Percentiles rank a stretch among this genome's conserved stretches.
These are phyloP conservation scores for Apophysomyces sp. DNA, from an alignment of 371 early-diverging fungal species.

Conservation along the genomic window DNA sequence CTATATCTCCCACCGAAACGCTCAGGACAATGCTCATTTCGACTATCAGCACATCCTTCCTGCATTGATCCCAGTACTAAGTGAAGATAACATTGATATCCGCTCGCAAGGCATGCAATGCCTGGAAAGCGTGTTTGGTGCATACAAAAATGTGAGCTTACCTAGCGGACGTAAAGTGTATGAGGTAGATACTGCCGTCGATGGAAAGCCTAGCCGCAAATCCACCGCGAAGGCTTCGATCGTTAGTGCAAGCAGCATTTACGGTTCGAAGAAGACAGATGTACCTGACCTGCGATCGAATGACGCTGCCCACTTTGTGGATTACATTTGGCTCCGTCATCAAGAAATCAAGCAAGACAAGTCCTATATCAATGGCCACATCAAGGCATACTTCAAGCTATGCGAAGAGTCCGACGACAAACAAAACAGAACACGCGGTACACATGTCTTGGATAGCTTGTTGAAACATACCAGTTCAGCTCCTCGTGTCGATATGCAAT, in stretches of 20 bases:
- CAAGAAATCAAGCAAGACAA: constrained; percentile 40
- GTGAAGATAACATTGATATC: constrained; percentile 47
- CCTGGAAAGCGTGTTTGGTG: constrained; percentile 46
- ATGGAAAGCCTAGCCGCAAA: constrained; percentile 35
- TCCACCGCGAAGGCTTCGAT: constrained; percentile 49
- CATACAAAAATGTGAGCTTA: constrained; percentile 30
- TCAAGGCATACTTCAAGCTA: constrained; percentile 28
- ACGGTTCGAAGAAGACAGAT: constrained; percentile 17
- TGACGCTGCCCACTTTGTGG: constrained; percentile 55
- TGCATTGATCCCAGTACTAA: constrained; percentile 65
- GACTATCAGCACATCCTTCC: constrained; percentile 89
- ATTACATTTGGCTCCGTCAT: constrained; percentile 36
- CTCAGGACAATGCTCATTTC: constrained; percentile 16
- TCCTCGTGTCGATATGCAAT: constrained; percentile 41
- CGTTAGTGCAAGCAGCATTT: constrained; percentile 47
- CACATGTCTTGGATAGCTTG: constrained; percentile 58
- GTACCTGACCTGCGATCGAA: constrained; percentile 55
- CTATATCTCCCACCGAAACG: constrained; percentile 50
- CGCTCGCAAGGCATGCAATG: constrained; percentile 62
- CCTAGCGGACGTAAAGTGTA: constrained; percentile 45
- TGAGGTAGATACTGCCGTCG: constrained; percentile 14
- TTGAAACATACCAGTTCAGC: constrained; percentile 67
- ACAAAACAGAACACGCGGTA: constrained; percentile 26
- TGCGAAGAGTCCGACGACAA: constrained; percentile 27
- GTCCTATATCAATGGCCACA: constrained; percentile 18